phyloP scores from a whole-genome alignment of 2,329 filamentous ascomycete genomes.

The Phyllosticta paracitricarpa region DNA sequence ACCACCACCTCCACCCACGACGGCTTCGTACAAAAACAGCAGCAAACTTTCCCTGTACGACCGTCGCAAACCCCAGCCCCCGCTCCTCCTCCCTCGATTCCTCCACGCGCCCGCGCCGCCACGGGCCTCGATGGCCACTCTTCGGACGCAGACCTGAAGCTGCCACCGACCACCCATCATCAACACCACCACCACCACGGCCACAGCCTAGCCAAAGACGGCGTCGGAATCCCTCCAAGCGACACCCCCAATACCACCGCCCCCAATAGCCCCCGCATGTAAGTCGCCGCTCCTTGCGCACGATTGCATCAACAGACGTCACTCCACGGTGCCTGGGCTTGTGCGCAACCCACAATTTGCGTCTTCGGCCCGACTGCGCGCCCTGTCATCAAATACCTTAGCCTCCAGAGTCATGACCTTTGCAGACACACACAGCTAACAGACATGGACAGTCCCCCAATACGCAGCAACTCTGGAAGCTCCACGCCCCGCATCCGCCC shows the following conservation, averaged over 20 bases:
- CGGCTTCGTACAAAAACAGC: neutral
- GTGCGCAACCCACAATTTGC: conserved; percentile 8
- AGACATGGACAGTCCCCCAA: conserved; percentile 46
- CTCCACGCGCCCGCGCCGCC: conserved; percentile 7
- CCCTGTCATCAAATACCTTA: conserved; percentile 7
- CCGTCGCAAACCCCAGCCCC: conserved; percentile 16
- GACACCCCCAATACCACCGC: conserved; percentile 56
- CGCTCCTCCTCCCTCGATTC: conserved; percentile 12
- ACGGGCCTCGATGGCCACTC: conserved; percentile 2
- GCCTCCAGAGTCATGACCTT: conserved; percentile 9
- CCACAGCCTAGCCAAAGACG: conserved; percentile 22
- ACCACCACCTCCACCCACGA: conserved; percentile 11
- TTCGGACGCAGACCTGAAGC: conserved; percentile 22
- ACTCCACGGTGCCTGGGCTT: conserved; percentile 3
- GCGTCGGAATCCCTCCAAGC: conserved; percentile 45
- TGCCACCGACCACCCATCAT: conserved; percentile 14
- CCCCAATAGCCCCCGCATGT: conserved; percentile 54
- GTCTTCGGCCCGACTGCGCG: conserved; percentile 9
- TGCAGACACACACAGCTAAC: conserved; percentile 10
- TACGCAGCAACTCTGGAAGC: conserved; percentile 58
- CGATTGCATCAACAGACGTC: conserved; percentile 10
- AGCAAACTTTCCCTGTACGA: neutral
- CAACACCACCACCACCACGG: neutral
- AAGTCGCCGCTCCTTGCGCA: conserved; percentile 20
- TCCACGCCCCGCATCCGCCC: conserved; percentile 77